Evolutionary conservation across 1,284 basidiomycete species (phyloP), one percentile per base, ranked within the genome.

Genomic region (Coriolopsis trogii): DNA sequence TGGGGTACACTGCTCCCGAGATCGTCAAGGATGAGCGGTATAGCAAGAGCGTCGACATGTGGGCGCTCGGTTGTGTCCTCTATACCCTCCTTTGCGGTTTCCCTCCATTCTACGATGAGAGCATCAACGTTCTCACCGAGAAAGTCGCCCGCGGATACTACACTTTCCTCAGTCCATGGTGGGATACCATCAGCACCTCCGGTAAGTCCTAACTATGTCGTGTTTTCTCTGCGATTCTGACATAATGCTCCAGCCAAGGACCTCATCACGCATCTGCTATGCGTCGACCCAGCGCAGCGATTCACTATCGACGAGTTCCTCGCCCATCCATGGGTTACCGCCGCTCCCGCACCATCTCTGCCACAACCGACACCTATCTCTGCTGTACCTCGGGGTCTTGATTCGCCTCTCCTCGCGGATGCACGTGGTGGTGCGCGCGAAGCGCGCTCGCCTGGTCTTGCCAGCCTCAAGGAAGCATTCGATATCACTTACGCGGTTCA

Each of bases 1-100:
- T 99, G 24, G 97, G 97, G 4, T 99, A 99, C 74, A 99, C 97
- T 3, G 97, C 97, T 3, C 97, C 97, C 2, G 97, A 99, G 73
- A 99, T 99, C 59, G 97, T 99, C 66, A 98, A 98, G 75, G 97
- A 99, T 69, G 95, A 99, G 75, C 84, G 96, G 23, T 99, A 99
- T 70, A 93, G 89, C 69, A 98, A 98, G 76, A 93, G 90, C 64
- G 97, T 99, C 49, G 97, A 99, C 70, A 99, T 99, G 97, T 99
- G 97, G 97, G 97, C 97, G 3, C 76, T 99, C 33, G 97, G 97
- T 25, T 99, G 97, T 70, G 97, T 99, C 20, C 80, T 99, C 4
- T 99, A 99, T 74, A 99, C 97, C 1, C 77, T 99, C 3, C 83
- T 99, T n/a, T 99, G 97, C 66, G 97, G 96, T 46, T 98, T 98